Base-by-base conservation (phyloP, 2,329 filamentous ascomycete genomes). In the Nigrospora osmanthi region DNA sequence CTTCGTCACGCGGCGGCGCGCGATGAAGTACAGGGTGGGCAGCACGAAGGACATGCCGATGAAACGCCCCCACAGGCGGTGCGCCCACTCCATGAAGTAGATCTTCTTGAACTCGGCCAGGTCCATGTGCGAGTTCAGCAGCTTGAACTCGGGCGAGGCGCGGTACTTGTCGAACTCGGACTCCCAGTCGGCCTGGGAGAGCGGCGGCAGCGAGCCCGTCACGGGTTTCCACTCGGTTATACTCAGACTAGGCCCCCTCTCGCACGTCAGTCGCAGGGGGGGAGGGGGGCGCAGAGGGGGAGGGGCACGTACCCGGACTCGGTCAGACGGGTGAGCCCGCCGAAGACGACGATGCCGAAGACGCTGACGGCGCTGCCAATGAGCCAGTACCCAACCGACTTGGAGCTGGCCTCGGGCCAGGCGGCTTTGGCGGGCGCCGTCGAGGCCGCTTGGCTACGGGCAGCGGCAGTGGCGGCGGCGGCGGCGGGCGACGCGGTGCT, bases 191-290 rank as follows among this genome's bases (percentile, higher is more conserved):
- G 76, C 81, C 19, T 76, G 68, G 57, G 80, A 86, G 65, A 87
- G 78, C 34, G 93, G 93, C 33, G 89, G 90, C 34, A 94, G 71
- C 14, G 89, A 90, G 54, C 93, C 93, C 11, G 93, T 97, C 37
- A 98, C 90, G 41, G 93, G 93, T 54, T 83, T 85, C 93, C 93
- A 98, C 86, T 98, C 93, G 51, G 93, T 98, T 58, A 98, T 98
- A 63, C 90, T 96, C 53, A 98, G 76, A 23, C 14, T 43, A n/a
- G 30, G 28, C 16, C 6, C 10, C 6, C 23, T 28, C 23, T 2
- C 23, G 23, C n/a, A n/a, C 23, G 23, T 28, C 23, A 28, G 23
- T 28, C 31, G n/a, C n/a, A n/a, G n/a, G n/a, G n/a, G n/a, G n/a
- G n/a, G 31, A 19, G 39, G 15, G 12, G 39, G 32, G 19, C 31